Evolutionary conservation across 1,284 basidiomycete species (phyloP), one percentile per base, ranked within the genome.

Genomic region (Ganoderma sinense): DNA sequence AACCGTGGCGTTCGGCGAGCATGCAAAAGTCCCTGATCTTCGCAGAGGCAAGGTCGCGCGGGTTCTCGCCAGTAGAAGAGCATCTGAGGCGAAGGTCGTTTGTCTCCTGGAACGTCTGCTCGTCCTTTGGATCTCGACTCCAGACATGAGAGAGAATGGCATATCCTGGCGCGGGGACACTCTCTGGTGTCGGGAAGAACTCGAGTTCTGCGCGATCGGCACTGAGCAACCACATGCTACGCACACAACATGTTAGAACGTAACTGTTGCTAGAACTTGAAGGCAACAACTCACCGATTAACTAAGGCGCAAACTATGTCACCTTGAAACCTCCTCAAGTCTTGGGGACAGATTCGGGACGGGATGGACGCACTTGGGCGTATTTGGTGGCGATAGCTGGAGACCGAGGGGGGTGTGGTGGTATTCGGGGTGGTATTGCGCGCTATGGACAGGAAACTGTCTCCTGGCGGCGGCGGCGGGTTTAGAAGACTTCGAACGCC

Each of bases 131-230:
- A 23, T 64, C 48, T 2, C 23, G n/a, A 8, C 23, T 51, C 63
- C 63, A 64, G 18, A 64, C 63, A 18, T 64, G 63, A 5, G 63
- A 64, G 16, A 64, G 33, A 7, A 55, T 55, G n/a, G 63, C 45
- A 33, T 64, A 64, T 6, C 63, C 51, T 20, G 20, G 13, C 1
- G 48, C 48, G 23, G 60, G 60, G 26, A 62, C 40, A 18, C 26
- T 29, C n/a, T 62, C 39, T 29, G 60, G 60, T 2, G 16, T 29
- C 18, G 60, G 39, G 26, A 62, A 62, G 60, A 62, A 62, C 23
- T 43, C 13, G n/a, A 62, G 60, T 39, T 62, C 60, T 6, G 39
- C 41, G 26, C 26, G 39, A n/a, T 39, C 20, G 13, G 40, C 43
- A 29, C 40, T 62, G 11, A 62, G 26, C 3, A 62, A 40, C 60